Conservation (phyloP, 768 basidiomycete genomes). For the Boletellus emodensis region DNA sequence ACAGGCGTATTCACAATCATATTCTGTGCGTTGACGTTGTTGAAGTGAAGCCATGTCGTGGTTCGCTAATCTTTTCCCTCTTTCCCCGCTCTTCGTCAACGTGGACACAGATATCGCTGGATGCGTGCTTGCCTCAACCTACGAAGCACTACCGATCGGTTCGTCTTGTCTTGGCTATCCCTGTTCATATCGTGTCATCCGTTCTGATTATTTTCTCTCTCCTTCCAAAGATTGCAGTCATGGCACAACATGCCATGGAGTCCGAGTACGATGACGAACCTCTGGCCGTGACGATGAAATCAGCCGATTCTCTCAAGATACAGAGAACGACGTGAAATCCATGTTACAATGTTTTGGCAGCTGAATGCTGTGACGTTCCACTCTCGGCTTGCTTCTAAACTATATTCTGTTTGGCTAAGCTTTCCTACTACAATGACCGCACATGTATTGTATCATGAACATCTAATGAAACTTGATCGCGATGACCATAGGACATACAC, state of each 20-base stretch:
- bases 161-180: not conserved
- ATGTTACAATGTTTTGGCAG: no score
- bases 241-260: conserved; percentile 13
- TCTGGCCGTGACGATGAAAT: not conserved
- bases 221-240: conserved; percentile 15
- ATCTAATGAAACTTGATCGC: no score
- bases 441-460: no score
- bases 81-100: not conserved
- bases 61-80: not conserved
- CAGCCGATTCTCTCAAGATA: not conserved
- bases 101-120: conserved; percentile 2
- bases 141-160: conserved; percentile 11
- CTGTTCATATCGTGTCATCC: no score
- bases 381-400: no score
- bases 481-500: no score
- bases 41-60: not conserved
- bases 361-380: no score
- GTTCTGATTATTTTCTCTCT: not conserved
- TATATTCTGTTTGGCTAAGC: no score
- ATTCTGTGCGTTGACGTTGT: conserved; percentile 1
- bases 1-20: not conserved
- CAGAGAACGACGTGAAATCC: no score
- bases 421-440: no score
- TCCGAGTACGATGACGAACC: conserved; percentile 11
- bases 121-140: not conserved